A percentile compares a stretch with the other conserved stretches of the same genome.
These are phyloP conservation scores for Acaromyces ingoldii DNA, from an alignment of 1,284 basidiomycete species.

Conservation along the genomic window DNA sequence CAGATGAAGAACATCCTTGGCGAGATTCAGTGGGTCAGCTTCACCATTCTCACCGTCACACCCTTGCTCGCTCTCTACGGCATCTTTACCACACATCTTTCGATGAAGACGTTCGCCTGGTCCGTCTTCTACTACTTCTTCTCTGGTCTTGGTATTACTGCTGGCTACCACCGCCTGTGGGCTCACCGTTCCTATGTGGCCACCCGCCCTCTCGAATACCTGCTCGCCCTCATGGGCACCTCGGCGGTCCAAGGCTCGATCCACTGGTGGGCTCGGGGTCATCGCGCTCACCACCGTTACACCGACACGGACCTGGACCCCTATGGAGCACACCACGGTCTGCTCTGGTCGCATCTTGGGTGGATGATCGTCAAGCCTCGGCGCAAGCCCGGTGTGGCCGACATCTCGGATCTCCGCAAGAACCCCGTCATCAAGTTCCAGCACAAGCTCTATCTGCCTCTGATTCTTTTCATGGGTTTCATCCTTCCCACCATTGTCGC, in stretches of 20 bases:
- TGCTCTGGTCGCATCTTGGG: constrained; percentile 49
- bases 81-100: constrained; percentile 34
- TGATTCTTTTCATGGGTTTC: constrained; percentile 47
- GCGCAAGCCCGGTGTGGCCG: constrained; percentile 49
- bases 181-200: constrained; percentile 48
- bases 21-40: constrained; percentile 51
- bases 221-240: constrained; percentile 47
- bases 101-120: constrained; percentile 33
- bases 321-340: constrained; percentile 49
- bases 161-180: constrained; percentile 49
- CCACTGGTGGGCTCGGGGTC: constrained; percentile 50
- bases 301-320: constrained; percentile 51
- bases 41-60: constrained; percentile 38
- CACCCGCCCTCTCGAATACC: constrained; percentile 36
- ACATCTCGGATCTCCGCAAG: constrained; percentile 46
- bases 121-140: constrained; percentile 44
- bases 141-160: constrained; percentile 48
- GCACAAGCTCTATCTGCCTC: constrained; percentile 48
- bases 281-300: constrained; percentile 51
- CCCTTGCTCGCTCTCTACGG: constrained; percentile 43
- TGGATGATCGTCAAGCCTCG: constrained; percentile 51
- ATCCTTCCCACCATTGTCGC: constrained; percentile 47
- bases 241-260: constrained; percentile 48
- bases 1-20: constrained; percentile 40
- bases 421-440: constrained; percentile 49